These are phyloP conservation scores for Axilococcus clingmanii DNA, from an alignment of 139 green algal species.

Conservation along the genomic window DNA sequence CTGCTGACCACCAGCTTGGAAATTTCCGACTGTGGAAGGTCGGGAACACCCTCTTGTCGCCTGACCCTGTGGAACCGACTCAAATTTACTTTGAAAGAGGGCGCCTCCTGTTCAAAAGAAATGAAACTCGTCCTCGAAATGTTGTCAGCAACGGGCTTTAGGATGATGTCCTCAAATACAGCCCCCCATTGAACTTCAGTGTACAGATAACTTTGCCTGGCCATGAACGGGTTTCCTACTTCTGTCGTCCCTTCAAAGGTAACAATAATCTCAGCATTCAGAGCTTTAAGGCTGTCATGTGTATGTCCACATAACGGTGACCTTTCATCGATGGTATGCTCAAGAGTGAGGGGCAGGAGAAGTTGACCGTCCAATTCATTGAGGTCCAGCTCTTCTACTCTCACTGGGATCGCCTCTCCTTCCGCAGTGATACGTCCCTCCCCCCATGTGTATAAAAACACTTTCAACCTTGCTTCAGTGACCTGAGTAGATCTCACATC, in stretches of 20 bases:
- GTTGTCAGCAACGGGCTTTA: neutral
- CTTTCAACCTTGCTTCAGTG: conserved; percentile 5
- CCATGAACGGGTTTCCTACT: conserved; percentile 9
- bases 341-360: conserved; percentile 67
- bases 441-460: conserved; percentile 67
- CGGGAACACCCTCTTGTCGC: conserved; percentile 43
- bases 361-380: conserved; percentile 62
- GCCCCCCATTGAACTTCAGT: conserved; percentile 73
- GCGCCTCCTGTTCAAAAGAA: conserved; percentile 35
- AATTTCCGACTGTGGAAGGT: conserved; percentile 33
- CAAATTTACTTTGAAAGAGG: no score
- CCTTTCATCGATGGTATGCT: conserved; percentile 80
- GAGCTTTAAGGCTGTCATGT: conserved; percentile 47
- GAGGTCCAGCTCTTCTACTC: conserved; percentile 24
- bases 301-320: conserved; percentile 70
- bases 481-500: conserved; percentile 57
- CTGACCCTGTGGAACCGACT: conserved; percentile 69
- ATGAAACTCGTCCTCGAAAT: conserved; percentile 23
- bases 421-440: conserved; percentile 56
- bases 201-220: conserved; percentile 41
- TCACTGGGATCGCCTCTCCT: conserved; percentile 63
- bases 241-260: conserved; percentile 68
- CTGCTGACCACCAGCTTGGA: conserved; percentile 42
- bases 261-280: conserved; percentile 67
- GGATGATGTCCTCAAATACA: conserved; percentile 47